A percentile compares a stretch with the other conserved stretches of the same genome.
phyloP scores from a whole-genome alignment of 1,284 basidiomycete species.

The Heterobasidion irregulare region DNA sequence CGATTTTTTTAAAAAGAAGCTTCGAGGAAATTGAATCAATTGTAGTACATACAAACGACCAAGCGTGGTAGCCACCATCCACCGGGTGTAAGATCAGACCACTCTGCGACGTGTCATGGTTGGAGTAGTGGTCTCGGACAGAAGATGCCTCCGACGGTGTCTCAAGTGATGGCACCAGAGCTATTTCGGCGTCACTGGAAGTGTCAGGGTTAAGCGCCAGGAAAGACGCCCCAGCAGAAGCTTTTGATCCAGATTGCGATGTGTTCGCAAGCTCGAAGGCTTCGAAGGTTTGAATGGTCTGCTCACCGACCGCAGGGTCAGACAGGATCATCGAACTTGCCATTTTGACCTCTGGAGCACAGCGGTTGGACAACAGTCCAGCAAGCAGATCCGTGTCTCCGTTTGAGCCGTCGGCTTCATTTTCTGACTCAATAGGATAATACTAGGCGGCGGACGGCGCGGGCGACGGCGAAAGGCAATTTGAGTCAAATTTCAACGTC shows the following conservation, averaged over 20 bases:
- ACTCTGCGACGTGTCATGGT: not conserved
- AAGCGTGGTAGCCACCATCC: constrained; percentile 21
- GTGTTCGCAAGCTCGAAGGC: not conserved
- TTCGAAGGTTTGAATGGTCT: not conserved
- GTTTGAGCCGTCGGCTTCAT: no score
- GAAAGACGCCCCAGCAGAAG: not conserved
- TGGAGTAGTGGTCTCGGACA: not conserved
- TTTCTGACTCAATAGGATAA: no score
- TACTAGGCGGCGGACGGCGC: no score
- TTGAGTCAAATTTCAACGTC: no score
- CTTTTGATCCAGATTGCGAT: not conserved
- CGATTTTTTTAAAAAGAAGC: not conserved
- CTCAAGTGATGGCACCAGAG: not conserved
- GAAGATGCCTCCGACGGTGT: not conserved
- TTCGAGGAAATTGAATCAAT: not conserved
- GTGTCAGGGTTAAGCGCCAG: no score
- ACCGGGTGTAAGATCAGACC: constrained; percentile 13
- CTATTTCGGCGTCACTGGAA: no score
- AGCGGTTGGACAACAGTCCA: no score
- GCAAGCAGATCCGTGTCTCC: no score
- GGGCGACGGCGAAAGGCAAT: no score
- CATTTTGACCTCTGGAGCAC: no score
- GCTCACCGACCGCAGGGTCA: not conserved
- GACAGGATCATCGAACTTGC: not conserved
- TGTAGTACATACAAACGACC: constrained; percentile 17